A percentile compares a stretch with the other conserved stretches of the same genome.
Evolutionary conservation across 2,329 filamentous ascomycete species (phyloP).

Genomic region (Nemania diffusa): DNA sequence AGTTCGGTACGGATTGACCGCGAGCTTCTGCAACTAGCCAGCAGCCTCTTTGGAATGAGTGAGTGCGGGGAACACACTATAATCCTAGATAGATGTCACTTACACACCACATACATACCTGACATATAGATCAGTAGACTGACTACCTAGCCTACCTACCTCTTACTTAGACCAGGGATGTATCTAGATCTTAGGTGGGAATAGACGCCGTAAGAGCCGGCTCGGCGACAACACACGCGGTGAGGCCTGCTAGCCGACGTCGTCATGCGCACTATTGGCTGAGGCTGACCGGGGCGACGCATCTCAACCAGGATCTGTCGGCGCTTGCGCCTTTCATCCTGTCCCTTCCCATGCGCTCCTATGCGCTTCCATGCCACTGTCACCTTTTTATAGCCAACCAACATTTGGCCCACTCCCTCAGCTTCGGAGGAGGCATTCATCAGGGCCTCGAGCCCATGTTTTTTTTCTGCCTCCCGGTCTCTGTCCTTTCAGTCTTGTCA

Average conservation of each 20-base stretch:
- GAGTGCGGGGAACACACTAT: constrained; percentile 16
- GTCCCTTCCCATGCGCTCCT: too few relatives aligned
- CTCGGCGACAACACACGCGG: constrained; percentile 40
- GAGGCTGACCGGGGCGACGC: constrained; percentile 34
- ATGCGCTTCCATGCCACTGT: constrained; percentile 42
- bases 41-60: too few relatives aligned
- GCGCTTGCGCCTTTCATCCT: constrained; percentile 53
- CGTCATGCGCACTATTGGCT: constrained; percentile 42
- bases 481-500: constrained; percentile 35
- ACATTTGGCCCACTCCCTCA: constrained; percentile 41
- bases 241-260: constrained; percentile 46
- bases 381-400: constrained; percentile 55
- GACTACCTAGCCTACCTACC: too few relatives aligned
- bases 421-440: constrained; percentile 38
- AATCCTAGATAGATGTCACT: too few relatives aligned
- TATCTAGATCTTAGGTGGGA: constrained; percentile 20
- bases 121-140: too few relatives aligned
- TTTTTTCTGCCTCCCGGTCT: too few relatives aligned
- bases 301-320: constrained; percentile 43
- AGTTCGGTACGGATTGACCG: not conserved
- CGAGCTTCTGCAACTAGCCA: constrained; percentile 1
- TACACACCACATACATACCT: too few relatives aligned
- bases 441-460: constrained; percentile 31
- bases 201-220: constrained; percentile 45
- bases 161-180: too few relatives aligned